Conservation (phyloP, 1,139 yeast genomes). For the Kazachstania sp. region DNA sequence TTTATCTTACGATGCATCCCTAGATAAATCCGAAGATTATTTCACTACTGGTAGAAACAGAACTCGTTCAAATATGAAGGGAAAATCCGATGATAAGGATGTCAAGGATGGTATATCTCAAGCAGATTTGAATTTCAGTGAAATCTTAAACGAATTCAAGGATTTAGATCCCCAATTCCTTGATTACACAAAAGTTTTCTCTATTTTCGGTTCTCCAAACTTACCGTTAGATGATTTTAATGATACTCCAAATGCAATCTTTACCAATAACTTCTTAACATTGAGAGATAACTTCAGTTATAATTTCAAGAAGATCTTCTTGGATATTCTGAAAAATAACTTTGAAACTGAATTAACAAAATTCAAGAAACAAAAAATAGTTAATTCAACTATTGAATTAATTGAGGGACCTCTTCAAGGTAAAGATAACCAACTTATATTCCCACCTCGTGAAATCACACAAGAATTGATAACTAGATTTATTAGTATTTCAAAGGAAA, state of each 20-base stretch:
- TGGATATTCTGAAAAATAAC: conserved; percentile 7
- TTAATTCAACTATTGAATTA: not conserved
- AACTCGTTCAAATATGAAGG: conserved; percentile 4
- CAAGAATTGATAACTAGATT: conserved; percentile 17
- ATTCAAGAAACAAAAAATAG: conserved; percentile 9
- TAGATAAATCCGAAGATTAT: not conserved
- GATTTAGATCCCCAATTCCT: conserved; percentile 23
- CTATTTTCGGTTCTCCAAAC: conserved; percentile 11
- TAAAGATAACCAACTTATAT: conserved; percentile 8
- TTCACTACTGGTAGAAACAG: not conserved
- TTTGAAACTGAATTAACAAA: conserved; percentile 3
- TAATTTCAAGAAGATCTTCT: conserved; percentile 12
- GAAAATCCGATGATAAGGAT: conserved; percentile 1
- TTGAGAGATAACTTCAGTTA: conserved; percentile 16
- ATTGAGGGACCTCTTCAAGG: not conserved
- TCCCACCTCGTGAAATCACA: conserved; percentile 15
- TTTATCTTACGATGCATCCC: conserved; percentile 5
- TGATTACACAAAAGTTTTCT: conserved; percentile 16
- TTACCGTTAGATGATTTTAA: conserved; percentile 5
- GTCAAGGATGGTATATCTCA: conserved; percentile 4
- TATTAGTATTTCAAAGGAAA: conserved; percentile 14
- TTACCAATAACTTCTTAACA: conserved; percentile 13
- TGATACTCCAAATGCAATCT: conserved; percentile 10
- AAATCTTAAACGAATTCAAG: conserved; percentile 15
- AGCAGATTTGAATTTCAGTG: conserved; percentile 1